Evolutionary conservation across 139 green algal species (phyloP).

Genomic region (Coccomyxa sp.): DNA sequence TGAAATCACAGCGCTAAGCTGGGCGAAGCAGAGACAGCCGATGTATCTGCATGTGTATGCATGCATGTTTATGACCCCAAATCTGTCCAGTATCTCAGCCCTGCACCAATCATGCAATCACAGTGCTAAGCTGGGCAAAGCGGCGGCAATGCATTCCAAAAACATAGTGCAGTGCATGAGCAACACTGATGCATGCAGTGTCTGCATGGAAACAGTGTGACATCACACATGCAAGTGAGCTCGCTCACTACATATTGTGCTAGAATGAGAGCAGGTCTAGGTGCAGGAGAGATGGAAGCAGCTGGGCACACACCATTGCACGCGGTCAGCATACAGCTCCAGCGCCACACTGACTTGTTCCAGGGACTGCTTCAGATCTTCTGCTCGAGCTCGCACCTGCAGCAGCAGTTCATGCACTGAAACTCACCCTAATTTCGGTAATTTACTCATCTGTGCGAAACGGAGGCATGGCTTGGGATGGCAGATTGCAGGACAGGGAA

Average conservation of each 20-base stretch:
- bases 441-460: not conserved
- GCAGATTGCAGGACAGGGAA: not conserved
- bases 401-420: not conserved
- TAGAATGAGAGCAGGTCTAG: not conserved
- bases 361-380: conserved; percentile 1
- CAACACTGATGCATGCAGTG: not conserved
- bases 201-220: not conserved
- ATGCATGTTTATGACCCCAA: conserved; percentile 45
- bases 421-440: not conserved
- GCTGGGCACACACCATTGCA: not conserved
- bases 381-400: not conserved
- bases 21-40: conserved; percentile 8
- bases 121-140: not conserved
- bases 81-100: conserved; percentile 34
- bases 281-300: not conserved
- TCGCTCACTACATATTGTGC: not conserved
- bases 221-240: no score
- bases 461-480: not conserved
- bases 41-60: conserved; percentile 38
- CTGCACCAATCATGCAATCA: conserved; percentile 11
- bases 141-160: not conserved
- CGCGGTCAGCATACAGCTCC: not conserved
- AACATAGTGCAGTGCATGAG: no score
- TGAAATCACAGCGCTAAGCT: not conserved
- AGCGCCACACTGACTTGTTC: conserved; percentile 3